These are phyloP conservation scores for Schoenoplectus triqueter DNA, from an alignment of 202 grass and related monocot species.

Conservation along the genomic window DNA sequence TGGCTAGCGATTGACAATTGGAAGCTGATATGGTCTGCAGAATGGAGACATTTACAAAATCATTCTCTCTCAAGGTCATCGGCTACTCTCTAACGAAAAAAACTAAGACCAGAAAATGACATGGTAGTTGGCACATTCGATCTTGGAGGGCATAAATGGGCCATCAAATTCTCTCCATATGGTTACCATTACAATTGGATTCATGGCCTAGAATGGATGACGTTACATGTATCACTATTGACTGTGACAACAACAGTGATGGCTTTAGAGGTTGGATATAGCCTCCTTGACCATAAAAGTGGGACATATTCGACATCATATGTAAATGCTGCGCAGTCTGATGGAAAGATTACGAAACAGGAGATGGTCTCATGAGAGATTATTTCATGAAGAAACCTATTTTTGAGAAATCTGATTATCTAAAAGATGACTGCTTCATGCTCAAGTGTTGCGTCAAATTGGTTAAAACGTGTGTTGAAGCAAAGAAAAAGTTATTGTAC, in stretches of 20 bases:
- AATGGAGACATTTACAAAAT: not conserved
- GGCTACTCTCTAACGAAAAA: not conserved
- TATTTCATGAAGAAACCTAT: not conserved
- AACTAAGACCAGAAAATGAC: not conserved
- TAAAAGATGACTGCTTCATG: slow-evolving; percentile 23
- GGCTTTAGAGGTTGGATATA: not conserved
- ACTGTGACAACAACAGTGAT: not conserved
- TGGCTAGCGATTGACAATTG: not conserved
- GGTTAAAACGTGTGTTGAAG: not conserved
- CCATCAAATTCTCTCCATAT: not conserved
- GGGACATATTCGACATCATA: not conserved
- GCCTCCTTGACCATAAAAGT: not conserved
- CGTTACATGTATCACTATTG: not conserved
- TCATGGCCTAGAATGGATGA: too few relatives aligned
- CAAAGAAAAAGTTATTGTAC: not conserved
- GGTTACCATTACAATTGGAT: too few relatives aligned
- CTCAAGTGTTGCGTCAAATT: not conserved
- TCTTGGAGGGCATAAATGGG: not conserved
- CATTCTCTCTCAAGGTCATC: not conserved
- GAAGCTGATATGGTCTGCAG: not conserved
- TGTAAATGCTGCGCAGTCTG: not conserved
- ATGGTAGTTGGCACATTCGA: not conserved
- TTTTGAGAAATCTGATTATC: slow-evolving; percentile 8
- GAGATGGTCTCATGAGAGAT: not conserved
- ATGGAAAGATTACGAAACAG: not conserved